Evolutionary conservation across 2,329 filamentous ascomycete species (phyloP).

Genomic region (Neurospora sp.): DNA sequence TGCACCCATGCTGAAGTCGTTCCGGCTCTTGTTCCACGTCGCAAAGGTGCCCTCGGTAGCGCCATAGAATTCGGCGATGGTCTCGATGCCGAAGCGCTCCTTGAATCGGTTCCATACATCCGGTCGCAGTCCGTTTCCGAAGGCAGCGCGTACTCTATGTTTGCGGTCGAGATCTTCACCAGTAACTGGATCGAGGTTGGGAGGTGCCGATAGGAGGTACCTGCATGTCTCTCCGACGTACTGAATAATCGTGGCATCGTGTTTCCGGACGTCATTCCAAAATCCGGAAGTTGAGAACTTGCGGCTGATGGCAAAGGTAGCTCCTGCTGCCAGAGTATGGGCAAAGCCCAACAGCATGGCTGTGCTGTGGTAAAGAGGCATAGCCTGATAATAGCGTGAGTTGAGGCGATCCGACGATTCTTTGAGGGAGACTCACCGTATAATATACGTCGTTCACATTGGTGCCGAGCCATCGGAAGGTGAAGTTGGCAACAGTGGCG

Average conservation of each 20-base stretch:
- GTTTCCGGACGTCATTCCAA: conserved; percentile 64
- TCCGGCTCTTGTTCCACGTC: conserved; percentile 63
- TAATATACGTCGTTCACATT: conserved; percentile 59
- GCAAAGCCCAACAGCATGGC: conserved; percentile 61
- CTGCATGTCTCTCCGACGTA: conserved; percentile 84
- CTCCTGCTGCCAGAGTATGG: conserved; percentile 47
- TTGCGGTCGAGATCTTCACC: conserved; percentile 61
- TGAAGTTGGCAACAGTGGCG: conserved; percentile 41
- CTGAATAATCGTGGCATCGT: conserved; percentile 65
- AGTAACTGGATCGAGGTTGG: conserved; percentile 50
- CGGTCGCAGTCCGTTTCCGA: conserved; percentile 77
- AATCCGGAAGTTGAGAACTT: conserved; percentile 71
- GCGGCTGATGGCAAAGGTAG: conserved; percentile 60
- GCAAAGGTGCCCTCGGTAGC: conserved; percentile 63
- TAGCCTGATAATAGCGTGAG: conserved; percentile 43
- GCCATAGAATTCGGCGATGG: conserved; percentile 72
- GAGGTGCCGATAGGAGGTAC: conserved; percentile 62
- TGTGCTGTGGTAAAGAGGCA: conserved; percentile 84
- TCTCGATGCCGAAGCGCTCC: conserved; percentile 64
- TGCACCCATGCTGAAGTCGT: conserved; percentile 64
- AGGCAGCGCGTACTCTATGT: conserved; percentile 63
- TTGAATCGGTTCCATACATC: conserved; percentile 82
- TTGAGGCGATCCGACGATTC: conserved; percentile 3
- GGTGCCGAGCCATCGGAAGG: conserved; percentile 46
- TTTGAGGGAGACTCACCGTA: conserved; percentile 42